A percentile compares a stretch with the other conserved stretches of the same genome.
phyloP scores from a whole-genome alignment of 768 basidiomycete species.

The Kwoniella sp. region DNA sequence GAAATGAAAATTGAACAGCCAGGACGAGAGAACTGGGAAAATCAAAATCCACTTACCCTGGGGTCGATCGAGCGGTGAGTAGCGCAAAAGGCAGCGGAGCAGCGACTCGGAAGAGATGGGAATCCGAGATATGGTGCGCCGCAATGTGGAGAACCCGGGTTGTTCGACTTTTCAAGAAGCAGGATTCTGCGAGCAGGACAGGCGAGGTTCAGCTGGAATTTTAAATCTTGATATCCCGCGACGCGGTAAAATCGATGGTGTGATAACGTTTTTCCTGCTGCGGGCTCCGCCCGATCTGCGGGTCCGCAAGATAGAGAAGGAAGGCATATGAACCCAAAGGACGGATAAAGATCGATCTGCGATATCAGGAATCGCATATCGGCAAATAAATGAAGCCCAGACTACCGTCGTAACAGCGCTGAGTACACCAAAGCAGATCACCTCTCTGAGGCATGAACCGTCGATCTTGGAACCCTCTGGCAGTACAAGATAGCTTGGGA shows the following conservation, averaged over 20 bases:
- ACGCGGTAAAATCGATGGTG: background rate
- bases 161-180: background rate
- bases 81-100: background rate
- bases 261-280: background rate
- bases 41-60: background rate
- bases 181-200: background rate
- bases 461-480: too few relatives aligned
- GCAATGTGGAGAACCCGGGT: background rate
- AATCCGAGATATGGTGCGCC: background rate
- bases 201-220: background rate
- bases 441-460: too few relatives aligned
- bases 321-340: background rate
- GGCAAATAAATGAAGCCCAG: background rate
- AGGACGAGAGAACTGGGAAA: slow-evolving; percentile 2
- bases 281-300: background rate
- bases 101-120: background rate
- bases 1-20: background rate
- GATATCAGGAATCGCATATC: background rate
- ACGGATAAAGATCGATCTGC: background rate
- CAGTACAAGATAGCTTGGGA: too few relatives aligned
- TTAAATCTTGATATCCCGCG: background rate
- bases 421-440: too few relatives aligned
- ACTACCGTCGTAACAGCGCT: background rate
- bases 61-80: background rate
- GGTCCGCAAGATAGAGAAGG: background rate